phyloP scores from a whole-genome alignment of 1,284 basidiomycete species.

The Mycosarcoma maydis region DNA sequence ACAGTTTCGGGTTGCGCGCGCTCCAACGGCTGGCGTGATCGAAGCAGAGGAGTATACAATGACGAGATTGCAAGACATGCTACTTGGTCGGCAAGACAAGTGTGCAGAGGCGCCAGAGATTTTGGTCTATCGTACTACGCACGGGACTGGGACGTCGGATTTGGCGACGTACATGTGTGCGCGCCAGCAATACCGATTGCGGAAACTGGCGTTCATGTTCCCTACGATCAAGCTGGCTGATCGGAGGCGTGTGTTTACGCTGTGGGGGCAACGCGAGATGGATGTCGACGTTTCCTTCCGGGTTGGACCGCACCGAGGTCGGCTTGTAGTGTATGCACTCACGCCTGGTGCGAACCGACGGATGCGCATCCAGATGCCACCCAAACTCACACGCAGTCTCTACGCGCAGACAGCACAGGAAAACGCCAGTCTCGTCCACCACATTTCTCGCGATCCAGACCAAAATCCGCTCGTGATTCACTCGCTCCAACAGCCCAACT shows the following conservation, averaged over 20 bases:
- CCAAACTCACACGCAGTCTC: slow-evolving; percentile 45
- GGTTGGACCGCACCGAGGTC: slow-evolving; percentile 6
- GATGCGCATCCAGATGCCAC: background rate
- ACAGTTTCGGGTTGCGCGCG: slow-evolving; percentile 6
- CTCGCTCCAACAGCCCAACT: too few relatives aligned
- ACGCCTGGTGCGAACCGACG: slow-evolving; percentile 35
- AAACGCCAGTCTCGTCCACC: slow-evolving; percentile 32
- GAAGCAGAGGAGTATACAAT: slow-evolving; percentile 24
- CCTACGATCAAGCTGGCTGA: too few relatives aligned
- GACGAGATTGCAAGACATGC: slow-evolving; percentile 30
- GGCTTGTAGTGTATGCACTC: slow-evolving; percentile 36
- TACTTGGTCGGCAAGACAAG: slow-evolving; percentile 18
- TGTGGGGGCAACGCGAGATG: slow-evolving; percentile 34
- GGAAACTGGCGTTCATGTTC: too few relatives aligned
- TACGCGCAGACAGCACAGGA: slow-evolving; percentile 56
- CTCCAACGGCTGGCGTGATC: background rate
- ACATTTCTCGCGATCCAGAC: slow-evolving; percentile 28
- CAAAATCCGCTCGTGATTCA: slow-evolving; percentile 19
- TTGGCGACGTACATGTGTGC: too few relatives aligned
- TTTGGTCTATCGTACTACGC: background rate
- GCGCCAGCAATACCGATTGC: too few relatives aligned
- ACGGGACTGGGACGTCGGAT: background rate
- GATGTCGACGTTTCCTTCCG: slow-evolving; percentile 43
- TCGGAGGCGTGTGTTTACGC: too few relatives aligned
- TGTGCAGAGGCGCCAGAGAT: background rate